Evolutionary conservation across 495 filamentous ascomycete genomes (phyloP), one percentile per base, ranked within the genome.

Genomic region (Wilcoxina mikolae): DNA sequence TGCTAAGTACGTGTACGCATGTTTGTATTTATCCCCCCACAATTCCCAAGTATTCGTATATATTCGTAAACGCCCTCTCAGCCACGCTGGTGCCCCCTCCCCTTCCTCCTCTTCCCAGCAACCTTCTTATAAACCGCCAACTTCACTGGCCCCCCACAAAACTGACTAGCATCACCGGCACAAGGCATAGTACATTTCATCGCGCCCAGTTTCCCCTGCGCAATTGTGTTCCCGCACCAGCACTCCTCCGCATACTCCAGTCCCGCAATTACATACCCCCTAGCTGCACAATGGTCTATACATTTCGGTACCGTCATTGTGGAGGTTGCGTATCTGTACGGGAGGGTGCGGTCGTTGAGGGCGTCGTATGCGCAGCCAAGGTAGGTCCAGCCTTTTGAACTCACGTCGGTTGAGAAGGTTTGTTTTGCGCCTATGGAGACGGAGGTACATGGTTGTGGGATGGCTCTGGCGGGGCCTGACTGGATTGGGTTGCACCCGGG

Each of bases 241-340:
- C 82, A 84, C 64, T 88, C 79, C 28, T 76, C 72, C 43, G 76
- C 78, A 56, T 84, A 87, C 67, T 87, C 80, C 2, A 83, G 64
- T 54, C 81, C 84, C 57, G 72, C 77, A 59, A 76, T 80, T 56
- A 49, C 68, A 62, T 73, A 81, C 51, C 29, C 61, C 58, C 58
- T 66, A 53, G 24, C 61, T 47, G 55, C 55, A 55, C 67, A 68
- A 23, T 73, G 74, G 53, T 72, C 64, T 27, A 82, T 67, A 65
- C 82, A 85, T 59, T 71, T 72, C 59, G 74, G 72, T 31, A 80
- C 69, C 4, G 79, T 84, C 77, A 82, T 78, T 52, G 61, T 60
- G 46, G 68, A 58, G 47, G 72, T 65, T 58, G 71, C 70, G 15
- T 64, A 68, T 54, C 75, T 69, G 35, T 76, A 73, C 24, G 69